Conservation (phyloP, 2,329 filamentous ascomycete species). For the Colletotrichum siamense region DNA sequence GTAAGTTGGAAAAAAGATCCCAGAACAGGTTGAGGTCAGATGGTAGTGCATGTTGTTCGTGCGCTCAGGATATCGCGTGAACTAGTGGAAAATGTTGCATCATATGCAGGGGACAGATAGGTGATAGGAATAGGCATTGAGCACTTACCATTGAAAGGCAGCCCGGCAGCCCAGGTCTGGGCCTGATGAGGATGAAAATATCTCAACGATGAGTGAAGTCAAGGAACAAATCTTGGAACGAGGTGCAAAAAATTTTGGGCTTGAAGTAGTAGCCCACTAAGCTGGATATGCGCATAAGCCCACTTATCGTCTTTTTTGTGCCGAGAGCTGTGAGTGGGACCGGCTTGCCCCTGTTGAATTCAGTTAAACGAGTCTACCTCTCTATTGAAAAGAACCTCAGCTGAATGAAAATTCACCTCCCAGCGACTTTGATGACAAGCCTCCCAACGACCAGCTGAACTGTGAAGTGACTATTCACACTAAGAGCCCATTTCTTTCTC, state of each 20-base stretch:
- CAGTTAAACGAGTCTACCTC: background rate
- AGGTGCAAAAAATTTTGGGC: conserved; percentile 22
- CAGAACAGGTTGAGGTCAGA: conserved; percentile 56
- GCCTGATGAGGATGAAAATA: background rate
- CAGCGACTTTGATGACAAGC: too few relatives aligned
- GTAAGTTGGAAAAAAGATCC: background rate
- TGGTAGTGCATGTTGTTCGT: conserved; percentile 79
- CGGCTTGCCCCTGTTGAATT: background rate
- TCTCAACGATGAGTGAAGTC: background rate
- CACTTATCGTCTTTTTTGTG: background rate
- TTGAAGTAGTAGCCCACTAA: conserved; percentile 13
- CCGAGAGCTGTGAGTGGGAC: background rate
- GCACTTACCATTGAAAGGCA: conserved; percentile 26
- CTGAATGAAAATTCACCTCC: background rate
- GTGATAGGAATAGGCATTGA: background rate
- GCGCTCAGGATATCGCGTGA: conserved; percentile 67
- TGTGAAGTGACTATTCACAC: background rate
- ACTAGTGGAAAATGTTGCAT: conserved; percentile 62
- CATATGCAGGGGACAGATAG: conserved; percentile 37
- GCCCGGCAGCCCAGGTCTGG: too few relatives aligned
- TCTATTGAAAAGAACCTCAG: background rate
- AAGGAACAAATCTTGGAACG: background rate
- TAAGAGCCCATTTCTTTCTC: background rate
- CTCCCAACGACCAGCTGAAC: background rate
- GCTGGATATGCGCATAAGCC: background rate